Percentiles rank a stretch among this genome's conserved stretches.
phyloP scores from a whole-genome alignment of 345 rosid species.

The Erucastrum elatum region DNA sequence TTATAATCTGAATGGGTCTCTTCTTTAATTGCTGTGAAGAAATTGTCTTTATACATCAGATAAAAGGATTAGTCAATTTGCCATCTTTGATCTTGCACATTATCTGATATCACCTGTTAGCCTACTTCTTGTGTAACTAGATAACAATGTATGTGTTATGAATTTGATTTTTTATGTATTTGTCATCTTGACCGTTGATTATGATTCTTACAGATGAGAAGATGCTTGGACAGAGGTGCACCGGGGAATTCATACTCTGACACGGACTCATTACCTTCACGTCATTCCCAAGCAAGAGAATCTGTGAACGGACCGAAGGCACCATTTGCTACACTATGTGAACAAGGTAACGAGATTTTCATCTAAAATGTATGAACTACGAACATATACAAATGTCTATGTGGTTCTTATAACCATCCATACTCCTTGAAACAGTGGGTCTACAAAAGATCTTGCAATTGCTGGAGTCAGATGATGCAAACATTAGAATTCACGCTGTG shows the following conservation, averaged over 20 bases:
- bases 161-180: neutral
- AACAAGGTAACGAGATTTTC: conserved; percentile 65
- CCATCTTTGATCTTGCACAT: conserved; percentile 7
- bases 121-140: conserved; percentile 12
- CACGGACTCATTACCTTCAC: conserved; percentile 55
- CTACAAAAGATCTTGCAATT: conserved; percentile 81
- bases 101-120: neutral
- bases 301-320: conserved; percentile 68
- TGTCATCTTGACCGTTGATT: conserved; percentile 6
- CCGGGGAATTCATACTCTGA: conserved; percentile 53
- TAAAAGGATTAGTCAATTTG: neutral
- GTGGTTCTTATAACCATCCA: conserved; percentile 17
- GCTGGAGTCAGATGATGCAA: conserved; percentile 94
- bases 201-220: conserved; percentile 55
- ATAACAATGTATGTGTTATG: conserved; percentile 18
- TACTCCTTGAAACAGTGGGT: conserved; percentile 59
- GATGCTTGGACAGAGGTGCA: conserved; percentile 61
- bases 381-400: conserved; percentile 3
- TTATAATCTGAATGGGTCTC: neutral
- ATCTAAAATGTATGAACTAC: neutral
- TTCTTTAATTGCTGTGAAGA: neutral
- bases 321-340: conserved; percentile 72
- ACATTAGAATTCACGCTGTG: conserved; percentile 93
- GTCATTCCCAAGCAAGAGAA: conserved; percentile 58
- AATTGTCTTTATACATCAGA: conserved; percentile 16